Evolutionary conservation across 2,329 filamentous ascomycete species (phyloP).

Genomic region (Phoma herbarum): DNA sequence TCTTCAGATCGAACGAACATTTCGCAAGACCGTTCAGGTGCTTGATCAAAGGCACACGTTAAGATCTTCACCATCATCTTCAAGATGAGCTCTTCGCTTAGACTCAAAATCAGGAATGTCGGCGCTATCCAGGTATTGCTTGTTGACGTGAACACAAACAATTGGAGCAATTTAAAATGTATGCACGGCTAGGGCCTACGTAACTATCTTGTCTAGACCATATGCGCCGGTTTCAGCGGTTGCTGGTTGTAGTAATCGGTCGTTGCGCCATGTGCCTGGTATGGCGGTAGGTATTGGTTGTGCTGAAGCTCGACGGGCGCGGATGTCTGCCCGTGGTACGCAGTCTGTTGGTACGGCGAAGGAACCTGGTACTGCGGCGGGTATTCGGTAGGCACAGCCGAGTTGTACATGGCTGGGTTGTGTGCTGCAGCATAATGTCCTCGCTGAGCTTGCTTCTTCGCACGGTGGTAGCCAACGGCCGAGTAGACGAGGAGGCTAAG

Average conservation of each 20-base stretch:
- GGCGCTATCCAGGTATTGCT: not conserved
- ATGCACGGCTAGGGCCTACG: not conserved
- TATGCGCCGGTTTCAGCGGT: constrained; percentile 40
- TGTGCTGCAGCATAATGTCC: constrained; percentile 46
- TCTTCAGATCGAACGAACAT: not conserved
- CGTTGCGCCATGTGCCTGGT: constrained; percentile 29
- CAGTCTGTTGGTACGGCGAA: constrained; percentile 35
- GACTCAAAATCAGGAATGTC: not conserved
- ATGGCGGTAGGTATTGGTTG: constrained; percentile 31
- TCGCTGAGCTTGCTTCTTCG: constrained; percentile 46
- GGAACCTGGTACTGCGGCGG: constrained; percentile 28
- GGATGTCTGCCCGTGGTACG: constrained; percentile 36
- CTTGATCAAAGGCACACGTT: not conserved
- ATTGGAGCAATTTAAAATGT: not conserved
- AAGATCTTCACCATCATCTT: not conserved
- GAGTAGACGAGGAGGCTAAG: constrained; percentile 54
- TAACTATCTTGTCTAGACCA: constrained; percentile 26
- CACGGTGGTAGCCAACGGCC: constrained; percentile 46
- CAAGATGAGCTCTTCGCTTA: not conserved
- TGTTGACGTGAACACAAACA: not conserved
- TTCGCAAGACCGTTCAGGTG: not conserved
- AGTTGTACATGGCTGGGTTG: constrained; percentile 42
- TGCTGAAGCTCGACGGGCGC: constrained; percentile 27
- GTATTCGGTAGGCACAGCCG: constrained; percentile 29
- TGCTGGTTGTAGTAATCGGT: constrained; percentile 36